Evolutionary conservation across 1,284 basidiomycete genomes (phyloP), one percentile per base, ranked within the genome.

Genomic region (Trichosporon inkin): DNA sequence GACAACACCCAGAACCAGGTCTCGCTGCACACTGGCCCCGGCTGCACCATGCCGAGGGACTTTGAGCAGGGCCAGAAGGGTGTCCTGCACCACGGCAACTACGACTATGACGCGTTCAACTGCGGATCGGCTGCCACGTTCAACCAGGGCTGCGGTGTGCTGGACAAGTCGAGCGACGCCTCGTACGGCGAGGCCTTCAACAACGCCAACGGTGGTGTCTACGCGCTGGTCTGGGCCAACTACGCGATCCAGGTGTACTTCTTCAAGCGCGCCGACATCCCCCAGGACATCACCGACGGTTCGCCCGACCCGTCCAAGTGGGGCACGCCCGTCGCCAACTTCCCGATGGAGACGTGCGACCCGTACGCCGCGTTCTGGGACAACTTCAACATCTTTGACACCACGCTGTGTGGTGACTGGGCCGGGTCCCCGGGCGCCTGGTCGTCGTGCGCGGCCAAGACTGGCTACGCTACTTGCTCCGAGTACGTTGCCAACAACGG

Each of bases 291-390:
- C 72, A 81, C 78, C 22, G 81, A 82, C 36, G 84, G 83, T 44
- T 78, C 81, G 20, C 91, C 91, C 40, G 80, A 84, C 62, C 89
- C n/a, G n/a, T n/a, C 82, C 49, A 78, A 66, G 36, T 94, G 92
- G 92, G 86, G 89, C 35, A 76, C 77, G 11, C 87, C 92, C 2
- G 81, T 85, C 74, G 91, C 88, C 40, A 82, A 81, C 74, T 91
- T 86, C 86, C 85, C 88, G 14, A 83, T 88, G 13, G 79, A 80
- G 22, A 73, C 77, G 40, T 94, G 92, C 76, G 79, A 86, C 71
- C 87, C 89, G 24, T 86, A 83, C 77, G 73, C 83, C 68, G 91
- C 84, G 81, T 93, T 93, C 81, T 86, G 90, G 71, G 91, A 88
- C 22, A 89, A 89, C 6, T 80, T 92, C 57, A 63, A 62, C 52